Evolutionary conservation across 78 protist genomes (phyloP), one percentile per base, ranked within the genome.

Genomic region (Dictyostelium brefeldianum): DNA sequence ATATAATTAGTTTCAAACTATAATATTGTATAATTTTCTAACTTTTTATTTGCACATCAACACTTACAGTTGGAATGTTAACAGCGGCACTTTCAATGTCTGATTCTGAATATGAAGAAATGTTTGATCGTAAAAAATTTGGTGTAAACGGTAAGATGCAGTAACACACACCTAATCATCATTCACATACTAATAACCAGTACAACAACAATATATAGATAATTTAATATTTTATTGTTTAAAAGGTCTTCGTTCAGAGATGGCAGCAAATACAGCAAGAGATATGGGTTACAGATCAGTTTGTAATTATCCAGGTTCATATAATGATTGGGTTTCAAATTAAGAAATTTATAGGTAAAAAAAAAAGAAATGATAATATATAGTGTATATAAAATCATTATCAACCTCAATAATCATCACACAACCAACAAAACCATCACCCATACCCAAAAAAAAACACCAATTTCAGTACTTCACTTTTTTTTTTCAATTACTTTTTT

Each of bases 211-310:
- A 36, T 3, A 36, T 36, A 2, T 5, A 47, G 93, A 87, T 87
- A 74, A 87, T 87, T 65, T 87, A 8, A 77, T 87, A 48, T 87
- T 87, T 25, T 87, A 87, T 77, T 87, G 93, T 36, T 29, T 70
- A 25, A 87, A 87, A 77, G 93, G 93, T 20, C 20, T 15, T 12
- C 59, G 93, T 77, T 77, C 84, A 31, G 83, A 56, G 15, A 41
- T 41, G 48, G 93, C 84, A 20, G 84, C 51, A 1, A 53, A 59
- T 20, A 25, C 54, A 18, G 54, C 62, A 15, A 78, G 51, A 36
- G 17, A 31, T 41, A 41, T 62, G n/a, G 93, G 93, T 3, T 87
- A 48, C 65, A 62, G 46, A 46, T 47, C 67, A 0, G 22, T 47
- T 4, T 25, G 77, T 17, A 77, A 74, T 25, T 87, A 87, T 51